Evolutionary conservation across 768 basidiomycete genomes (phyloP).

Genomic region (Pulveroboletus sp.): DNA sequence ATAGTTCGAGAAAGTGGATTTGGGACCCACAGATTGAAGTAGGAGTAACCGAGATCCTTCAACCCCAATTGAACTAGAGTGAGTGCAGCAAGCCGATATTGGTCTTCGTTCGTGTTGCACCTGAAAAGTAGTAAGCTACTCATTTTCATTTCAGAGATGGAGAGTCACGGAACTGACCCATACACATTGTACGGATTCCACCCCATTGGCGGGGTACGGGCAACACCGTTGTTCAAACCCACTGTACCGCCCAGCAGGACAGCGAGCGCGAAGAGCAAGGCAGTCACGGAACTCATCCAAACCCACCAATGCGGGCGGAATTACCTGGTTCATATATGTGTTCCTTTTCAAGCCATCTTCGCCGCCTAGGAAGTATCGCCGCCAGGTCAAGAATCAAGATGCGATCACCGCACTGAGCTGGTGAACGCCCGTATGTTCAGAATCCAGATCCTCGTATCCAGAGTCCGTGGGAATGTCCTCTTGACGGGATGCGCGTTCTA

Average conservation of each 20-base stretch:
- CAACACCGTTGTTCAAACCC: slow-evolving; percentile 9
- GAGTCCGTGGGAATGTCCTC: too few species aligned
- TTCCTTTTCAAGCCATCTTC: too few species aligned
- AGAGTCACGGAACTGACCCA: slow-evolving; percentile 8
- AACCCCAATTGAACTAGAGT: slow-evolving; percentile 6
- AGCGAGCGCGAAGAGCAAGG: neutral
- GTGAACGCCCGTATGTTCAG: too few species aligned
- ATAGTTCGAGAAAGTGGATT: too few species aligned
- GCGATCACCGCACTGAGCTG: too few species aligned
- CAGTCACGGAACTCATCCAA: neutral
- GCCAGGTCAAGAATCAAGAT: too few species aligned
- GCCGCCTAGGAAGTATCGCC: too few species aligned
- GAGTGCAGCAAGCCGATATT: slow-evolving; percentile 9
- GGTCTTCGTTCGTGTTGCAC: slow-evolving; percentile 4
- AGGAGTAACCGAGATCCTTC: slow-evolving; percentile 2
- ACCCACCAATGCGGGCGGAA: too few species aligned
- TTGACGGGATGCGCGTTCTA: too few species aligned
- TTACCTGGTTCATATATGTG: too few species aligned
- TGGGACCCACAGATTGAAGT: slow-evolving; percentile 7
- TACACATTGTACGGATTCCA: slow-evolving; percentile 18
- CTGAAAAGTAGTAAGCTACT: too few species aligned
- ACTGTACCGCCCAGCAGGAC: neutral
- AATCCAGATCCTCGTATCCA: too few species aligned
- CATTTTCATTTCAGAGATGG: neutral
- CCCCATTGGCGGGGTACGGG: slow-evolving; percentile 14